Conservation (phyloP, 2,329 filamentous ascomycete genomes). For the Raffaelea albimanens region DNA sequence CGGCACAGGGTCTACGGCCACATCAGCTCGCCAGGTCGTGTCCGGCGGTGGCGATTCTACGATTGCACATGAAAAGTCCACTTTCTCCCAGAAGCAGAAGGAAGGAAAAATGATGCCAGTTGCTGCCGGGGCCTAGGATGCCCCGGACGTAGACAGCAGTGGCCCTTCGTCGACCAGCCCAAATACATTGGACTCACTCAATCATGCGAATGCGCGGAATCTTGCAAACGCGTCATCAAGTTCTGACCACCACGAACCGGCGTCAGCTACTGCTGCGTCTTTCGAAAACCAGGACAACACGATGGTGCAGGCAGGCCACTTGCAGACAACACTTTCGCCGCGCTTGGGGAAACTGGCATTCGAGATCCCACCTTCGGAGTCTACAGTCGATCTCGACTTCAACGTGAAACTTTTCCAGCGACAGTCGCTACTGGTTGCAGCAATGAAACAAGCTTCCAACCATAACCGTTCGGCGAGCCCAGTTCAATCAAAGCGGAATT, state of each 20-base stretch:
- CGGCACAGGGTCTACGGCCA: not conserved
- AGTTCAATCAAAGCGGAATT: not conserved
- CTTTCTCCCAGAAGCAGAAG: no score
- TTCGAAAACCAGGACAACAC: not conserved
- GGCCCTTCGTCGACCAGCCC: not conserved
- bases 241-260: not conserved
- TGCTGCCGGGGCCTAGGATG: constrained; percentile 4
- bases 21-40: no score
- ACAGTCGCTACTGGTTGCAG: constrained; percentile 12
- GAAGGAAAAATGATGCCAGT: not conserved
- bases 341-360: constrained; percentile 11
- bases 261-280: not conserved
- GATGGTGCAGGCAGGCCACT: not conserved
- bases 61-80: no score
- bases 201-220: not conserved
- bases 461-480: not conserved
- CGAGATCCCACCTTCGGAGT: constrained; percentile 10
- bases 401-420: constrained; percentile 12
- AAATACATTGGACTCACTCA: no score
- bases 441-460: constrained; percentile 5
- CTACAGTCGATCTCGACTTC: constrained; percentile 10
- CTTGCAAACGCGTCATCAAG: not conserved
- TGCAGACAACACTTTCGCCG: not conserved
- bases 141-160: not conserved
- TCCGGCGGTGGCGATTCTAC: no score